Evolutionary conservation across 768 basidiomycete species (phyloP), one percentile per base, ranked within the genome.

Genomic region (Psilocybe sp.): DNA sequence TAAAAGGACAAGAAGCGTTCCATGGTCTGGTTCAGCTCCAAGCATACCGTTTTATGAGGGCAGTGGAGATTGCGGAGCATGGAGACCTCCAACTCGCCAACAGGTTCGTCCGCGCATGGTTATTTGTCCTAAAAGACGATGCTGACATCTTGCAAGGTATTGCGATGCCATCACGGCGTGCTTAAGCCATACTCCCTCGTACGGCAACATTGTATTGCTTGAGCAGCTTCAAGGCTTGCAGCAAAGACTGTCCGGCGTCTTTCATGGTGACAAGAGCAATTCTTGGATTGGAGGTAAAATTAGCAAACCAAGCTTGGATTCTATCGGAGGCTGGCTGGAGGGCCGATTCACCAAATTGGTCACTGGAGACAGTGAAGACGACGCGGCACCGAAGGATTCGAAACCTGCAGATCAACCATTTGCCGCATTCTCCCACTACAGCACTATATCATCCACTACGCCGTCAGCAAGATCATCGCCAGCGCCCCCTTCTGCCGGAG

Each of bases 331-430:
- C 39, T 98, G 94, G 87, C 76, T 98, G 19, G 96, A 93, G 68
- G 88, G 90, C 11, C 82, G 89, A 14, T 82, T 99, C 61, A 92
- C 92, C 13, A 95, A 95, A 63, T 85, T 99, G 58, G 93, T 99
- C 52, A 91, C 95, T 8, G 97, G 96, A 2, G 94, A 97, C 45
- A 80, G 75, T n/a, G 88, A 88, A 35, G 70, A 72, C 13, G 67
- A 78, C 10, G 60, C 64, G 5, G 65, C 65, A 11, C 47, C 55
- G 38, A 73, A 69, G 34, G 73, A 73, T 32, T 45, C 58, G 1
- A 73, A 71, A 46, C 53, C 67, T 13, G 65, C 66, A 42, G 70
- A 74, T 43, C 72, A 71, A 31, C 64, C 74, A 14, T 75, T 75
- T 58, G 68, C 80, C 4, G 91, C 96, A 7, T 98, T 98, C 69